Percentiles rank a stretch among this genome's conserved stretches.
Conservation (phyloP, 2,329 filamentous ascomycete species). For the Alternaria arborescens region DNA sequence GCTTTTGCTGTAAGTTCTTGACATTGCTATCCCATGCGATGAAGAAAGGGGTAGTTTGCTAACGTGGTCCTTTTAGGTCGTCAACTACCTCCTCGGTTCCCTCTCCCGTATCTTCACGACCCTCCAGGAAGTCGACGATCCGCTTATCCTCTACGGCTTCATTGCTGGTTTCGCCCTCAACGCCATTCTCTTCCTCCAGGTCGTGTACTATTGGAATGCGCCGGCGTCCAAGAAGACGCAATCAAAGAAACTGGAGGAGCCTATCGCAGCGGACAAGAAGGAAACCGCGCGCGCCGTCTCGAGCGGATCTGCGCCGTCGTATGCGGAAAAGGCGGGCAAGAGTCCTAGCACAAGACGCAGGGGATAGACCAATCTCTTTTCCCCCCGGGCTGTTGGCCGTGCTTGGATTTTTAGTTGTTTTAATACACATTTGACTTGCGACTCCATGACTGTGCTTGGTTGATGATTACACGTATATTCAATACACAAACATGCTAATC, state of each 20-base stretch:
- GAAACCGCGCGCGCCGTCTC: slow-evolving; percentile 45
- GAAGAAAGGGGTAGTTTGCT: not conserved
- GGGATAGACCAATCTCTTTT: slow-evolving; percentile 50
- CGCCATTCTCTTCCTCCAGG: slow-evolving; percentile 83
- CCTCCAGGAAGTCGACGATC: slow-evolving; percentile 95
- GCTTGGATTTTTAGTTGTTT: not conserved
- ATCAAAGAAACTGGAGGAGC: slow-evolving; percentile 52
- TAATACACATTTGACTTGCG: slow-evolving; percentile 1
- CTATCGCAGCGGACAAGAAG: slow-evolving; percentile 45
- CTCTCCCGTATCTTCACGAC: slow-evolving; percentile 97
- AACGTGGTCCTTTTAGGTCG: slow-evolving; percentile 69
- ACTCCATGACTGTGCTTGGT: not conserved
- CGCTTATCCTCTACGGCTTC: slow-evolving; percentile 94
- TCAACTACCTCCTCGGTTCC: slow-evolving; percentile 95
- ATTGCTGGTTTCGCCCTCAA: slow-evolving; percentile 92
- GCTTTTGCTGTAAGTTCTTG: slow-evolving; percentile 83
- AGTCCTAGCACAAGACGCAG: slow-evolving; percentile 65
- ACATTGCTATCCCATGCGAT: not conserved
- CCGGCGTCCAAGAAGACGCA: slow-evolving; percentile 41
- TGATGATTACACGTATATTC: slow-evolving; percentile 2
- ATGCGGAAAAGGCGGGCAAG: slow-evolving; percentile 54
- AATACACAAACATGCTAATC: slow-evolving; percentile 2
- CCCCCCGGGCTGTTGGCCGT: not conserved
- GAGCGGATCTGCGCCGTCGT: slow-evolving; percentile 43
- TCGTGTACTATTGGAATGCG: slow-evolving; percentile 95